phyloP scores from a whole-genome alignment of 306 rosid genomes.

The Prunus mume region DNA sequence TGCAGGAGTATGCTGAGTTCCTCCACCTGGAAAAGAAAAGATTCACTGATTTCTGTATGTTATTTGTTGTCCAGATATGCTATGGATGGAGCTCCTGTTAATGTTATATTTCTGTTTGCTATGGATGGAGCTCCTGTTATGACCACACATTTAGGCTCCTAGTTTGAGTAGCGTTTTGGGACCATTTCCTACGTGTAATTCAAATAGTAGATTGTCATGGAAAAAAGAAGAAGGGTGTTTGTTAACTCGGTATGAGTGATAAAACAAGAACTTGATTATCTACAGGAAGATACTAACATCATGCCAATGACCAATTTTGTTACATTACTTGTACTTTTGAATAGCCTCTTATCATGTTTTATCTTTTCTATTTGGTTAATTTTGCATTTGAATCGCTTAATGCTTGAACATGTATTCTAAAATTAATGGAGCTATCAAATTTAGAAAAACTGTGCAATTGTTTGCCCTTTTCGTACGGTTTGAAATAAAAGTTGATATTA shows the following conservation, averaged over 20 bases:
- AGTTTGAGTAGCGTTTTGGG: background rate
- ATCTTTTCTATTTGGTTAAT: background rate
- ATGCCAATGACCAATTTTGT: background rate
- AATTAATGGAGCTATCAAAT: slow-evolving; percentile 1
- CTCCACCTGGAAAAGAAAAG: slow-evolving; percentile 66
- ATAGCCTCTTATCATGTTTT: background rate
- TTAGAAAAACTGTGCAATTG: background rate
- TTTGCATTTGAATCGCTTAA: background rate
- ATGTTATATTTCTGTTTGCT: background rate
- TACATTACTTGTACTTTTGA: background rate
- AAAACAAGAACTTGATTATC: background rate
- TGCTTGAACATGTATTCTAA: slow-evolving; percentile 1
- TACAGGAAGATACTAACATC: background rate
- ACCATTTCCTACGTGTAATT: background rate
- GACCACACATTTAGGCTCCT: background rate
- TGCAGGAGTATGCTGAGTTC: slow-evolving; percentile 73
- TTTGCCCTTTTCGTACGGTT: background rate
- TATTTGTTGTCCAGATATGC: slow-evolving; percentile 1
- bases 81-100: background rate
- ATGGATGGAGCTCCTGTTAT: background rate
- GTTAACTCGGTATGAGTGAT: background rate
- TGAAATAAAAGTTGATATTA: background rate
- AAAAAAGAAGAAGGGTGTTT: background rate
- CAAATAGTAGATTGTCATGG: background rate
- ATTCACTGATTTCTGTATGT: slow-evolving; percentile 69